Conservation (phyloP, 768 basidiomycete genomes). For the Hygrophoropsis aurantiaca region DNA sequence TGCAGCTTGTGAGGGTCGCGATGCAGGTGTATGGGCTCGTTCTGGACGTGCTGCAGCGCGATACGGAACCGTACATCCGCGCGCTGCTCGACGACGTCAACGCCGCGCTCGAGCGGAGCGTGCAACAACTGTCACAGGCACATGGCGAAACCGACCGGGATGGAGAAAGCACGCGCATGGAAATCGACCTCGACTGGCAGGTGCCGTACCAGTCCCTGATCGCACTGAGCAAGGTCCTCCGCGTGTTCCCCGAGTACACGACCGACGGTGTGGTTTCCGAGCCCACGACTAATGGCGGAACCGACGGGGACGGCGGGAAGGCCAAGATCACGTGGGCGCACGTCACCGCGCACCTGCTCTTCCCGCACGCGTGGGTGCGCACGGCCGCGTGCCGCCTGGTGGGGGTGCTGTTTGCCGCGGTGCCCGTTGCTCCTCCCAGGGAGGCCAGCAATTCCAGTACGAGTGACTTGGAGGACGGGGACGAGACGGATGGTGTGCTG, state of each 20-base stretch:
- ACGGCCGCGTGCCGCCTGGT: conserved; percentile 75
- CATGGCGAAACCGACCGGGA: conserved; percentile 45
- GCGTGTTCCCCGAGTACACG: conserved; percentile 51
- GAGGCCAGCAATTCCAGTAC: no score
- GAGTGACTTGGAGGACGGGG: no score
- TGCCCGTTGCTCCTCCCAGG: conserved; percentile 42
- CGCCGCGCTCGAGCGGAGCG: conserved; percentile 44
- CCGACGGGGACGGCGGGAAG: no score
- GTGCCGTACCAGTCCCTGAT: conserved; percentile 78
- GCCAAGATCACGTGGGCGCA: conserved; percentile 60
- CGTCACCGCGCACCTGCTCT: conserved; percentile 69
- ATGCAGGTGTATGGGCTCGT: conserved; percentile 82
- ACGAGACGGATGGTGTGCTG: neutral
- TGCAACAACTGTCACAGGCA: conserved; percentile 37
- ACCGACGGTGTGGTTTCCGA: conserved; percentile 34
- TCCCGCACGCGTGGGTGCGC: conserved; percentile 95
- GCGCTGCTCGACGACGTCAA: conserved; percentile 59
- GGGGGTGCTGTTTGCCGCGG: conserved; percentile 63
- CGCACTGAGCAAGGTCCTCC: conserved; percentile 61
- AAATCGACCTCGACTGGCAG: conserved; percentile 74
- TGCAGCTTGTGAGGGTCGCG: conserved; percentile 68
- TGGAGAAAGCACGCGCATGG: no score
- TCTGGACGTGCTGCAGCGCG: conserved; percentile 61
- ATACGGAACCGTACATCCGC: conserved; percentile 43
- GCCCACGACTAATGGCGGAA: no score